phyloP scores from a whole-genome alignment of 129 eudicot genomes.

The Cynara cardunculus region DNA sequence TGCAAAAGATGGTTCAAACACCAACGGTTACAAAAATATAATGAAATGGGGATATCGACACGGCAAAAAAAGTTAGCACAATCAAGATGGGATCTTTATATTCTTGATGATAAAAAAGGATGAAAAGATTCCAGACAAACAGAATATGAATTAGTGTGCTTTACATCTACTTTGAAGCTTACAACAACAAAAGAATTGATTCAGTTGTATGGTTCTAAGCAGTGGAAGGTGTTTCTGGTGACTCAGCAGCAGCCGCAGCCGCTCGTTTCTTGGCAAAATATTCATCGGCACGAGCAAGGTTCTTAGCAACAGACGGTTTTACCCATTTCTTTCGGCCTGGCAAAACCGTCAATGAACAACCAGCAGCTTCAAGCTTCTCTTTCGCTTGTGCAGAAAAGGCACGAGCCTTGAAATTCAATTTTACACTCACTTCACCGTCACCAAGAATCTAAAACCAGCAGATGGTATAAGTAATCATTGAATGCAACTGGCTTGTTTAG shows the following conservation, averaged over 20 bases:
- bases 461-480: neutral
- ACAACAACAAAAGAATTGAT: constrained; percentile 15
- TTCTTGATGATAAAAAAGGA: constrained; percentile 10
- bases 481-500: neutral
- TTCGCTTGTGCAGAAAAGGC: constrained; percentile 83
- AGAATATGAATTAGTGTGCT: constrained; percentile 26
- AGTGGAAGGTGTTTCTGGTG: constrained; percentile 43
- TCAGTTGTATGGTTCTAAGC: constrained; percentile 34
- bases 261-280: constrained; percentile 93
- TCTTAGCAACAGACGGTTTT: constrained; percentile 73
- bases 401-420: constrained; percentile 79
- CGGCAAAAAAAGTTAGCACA: neutral
- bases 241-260: constrained; percentile 46
- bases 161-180: constrained; percentile 38
- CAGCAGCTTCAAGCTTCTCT: constrained; percentile 88
- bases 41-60: neutral
- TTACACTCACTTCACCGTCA: constrained; percentile 67
- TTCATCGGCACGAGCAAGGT: constrained; percentile 79
- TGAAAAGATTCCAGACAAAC: constrained; percentile 16
- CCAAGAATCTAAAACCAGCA: constrained; percentile 57
- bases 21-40: neutral
- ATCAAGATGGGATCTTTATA: constrained; percentile 17
- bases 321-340: constrained; percentile 95
- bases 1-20: neutral
- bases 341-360: constrained; percentile 70